These are phyloP conservation scores for Diaporthe sp. DNA, from an alignment of 2,329 filamentous ascomycete genomes.

Conservation along the genomic window DNA sequence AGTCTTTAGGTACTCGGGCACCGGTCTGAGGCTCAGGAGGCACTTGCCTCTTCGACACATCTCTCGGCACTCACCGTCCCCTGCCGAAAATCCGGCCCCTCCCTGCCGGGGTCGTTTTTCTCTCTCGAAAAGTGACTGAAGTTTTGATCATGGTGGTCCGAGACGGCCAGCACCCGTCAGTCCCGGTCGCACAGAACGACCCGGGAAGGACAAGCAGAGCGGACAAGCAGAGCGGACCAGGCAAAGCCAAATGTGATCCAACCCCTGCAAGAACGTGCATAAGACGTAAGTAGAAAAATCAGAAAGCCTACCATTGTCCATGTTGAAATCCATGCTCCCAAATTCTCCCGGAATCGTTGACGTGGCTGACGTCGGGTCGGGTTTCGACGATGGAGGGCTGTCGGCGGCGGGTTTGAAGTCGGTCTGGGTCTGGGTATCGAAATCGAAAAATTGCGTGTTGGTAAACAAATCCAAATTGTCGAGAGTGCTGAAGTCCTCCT, in stretches of 20 bases:
- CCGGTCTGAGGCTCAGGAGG: constrained; percentile 3
- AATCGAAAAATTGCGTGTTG: constrained; percentile 85
- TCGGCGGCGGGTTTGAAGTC: constrained; percentile 58
- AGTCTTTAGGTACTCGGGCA: neutral
- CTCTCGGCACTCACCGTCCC: constrained; percentile 7
- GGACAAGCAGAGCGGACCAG: neutral
- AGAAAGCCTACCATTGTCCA: constrained; percentile 30
- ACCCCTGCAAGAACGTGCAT: neutral
- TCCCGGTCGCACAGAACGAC: neutral
- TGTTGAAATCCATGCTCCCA: constrained; percentile 57
- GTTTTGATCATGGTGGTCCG: neutral
- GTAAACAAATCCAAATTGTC: constrained; percentile 84
- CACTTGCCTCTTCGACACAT: constrained; percentile 26
- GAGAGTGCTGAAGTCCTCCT: constrained; percentile 68
- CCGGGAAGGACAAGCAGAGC: neutral
- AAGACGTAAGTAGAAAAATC: constrained; percentile 9
- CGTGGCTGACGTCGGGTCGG: constrained; percentile 51
- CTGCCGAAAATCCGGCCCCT: constrained; percentile 10
- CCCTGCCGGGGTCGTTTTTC: neutral
- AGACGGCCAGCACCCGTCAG: neutral
- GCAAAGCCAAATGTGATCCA: neutral
- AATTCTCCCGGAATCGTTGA: constrained; percentile 57
- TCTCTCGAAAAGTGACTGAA: neutral
- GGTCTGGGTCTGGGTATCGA: constrained; percentile 72
- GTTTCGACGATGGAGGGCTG: constrained; percentile 47